Evolutionary conservation across 192 early-diverging fungal species (phyloP), one percentile per base, ranked within the genome.

Genomic region (Mortierella antarctica): DNA sequence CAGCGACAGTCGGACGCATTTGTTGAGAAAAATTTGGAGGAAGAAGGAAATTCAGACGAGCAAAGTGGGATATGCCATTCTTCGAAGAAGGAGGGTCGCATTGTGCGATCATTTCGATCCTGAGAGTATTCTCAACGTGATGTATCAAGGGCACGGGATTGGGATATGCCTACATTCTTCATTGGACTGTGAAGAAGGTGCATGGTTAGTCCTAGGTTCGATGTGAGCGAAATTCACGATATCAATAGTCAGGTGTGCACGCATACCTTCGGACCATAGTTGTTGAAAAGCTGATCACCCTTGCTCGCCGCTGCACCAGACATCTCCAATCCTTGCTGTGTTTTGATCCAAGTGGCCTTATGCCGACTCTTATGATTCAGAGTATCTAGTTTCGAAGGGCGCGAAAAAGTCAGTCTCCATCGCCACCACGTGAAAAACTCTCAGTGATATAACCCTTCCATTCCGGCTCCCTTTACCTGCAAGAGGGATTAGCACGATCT

Each of bases 191-290:
- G 21, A 21, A 2, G 15, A 10, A 50, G 21, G 31, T 1, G 47
- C 44, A 18, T 6, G 50, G 21, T 61, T 55, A 47, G 45, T 50
- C 10, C 58, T 47, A 5, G n/a, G 21, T 46, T 61, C 17, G 48
- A 65, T 14, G 48, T 40, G 56, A 7, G 48, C 12, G 17, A 69
- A 59, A 14, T 62, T 20, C 15, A 8, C 23, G 55, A 49, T 54
- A 61, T 47, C 23, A 31, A 60, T 31, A 48, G 40, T 12, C 67
- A 42, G 66, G 54, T 68, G 85, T 74, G 31, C 31, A 31, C 3
- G 3, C 1, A 2, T 56, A 89, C 87, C 82, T 93, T 93, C 45
- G 90, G 85, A 11, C 92, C 92, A 74, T 93, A 93, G 59, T 91
- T 92, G 78, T 92, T 91, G 55, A 83, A 85, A 55, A 91, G 64